These are phyloP conservation scores for Termitomyces sp. DNA, from an alignment of 768 basidiomycete genomes.

Conservation along the genomic window DNA sequence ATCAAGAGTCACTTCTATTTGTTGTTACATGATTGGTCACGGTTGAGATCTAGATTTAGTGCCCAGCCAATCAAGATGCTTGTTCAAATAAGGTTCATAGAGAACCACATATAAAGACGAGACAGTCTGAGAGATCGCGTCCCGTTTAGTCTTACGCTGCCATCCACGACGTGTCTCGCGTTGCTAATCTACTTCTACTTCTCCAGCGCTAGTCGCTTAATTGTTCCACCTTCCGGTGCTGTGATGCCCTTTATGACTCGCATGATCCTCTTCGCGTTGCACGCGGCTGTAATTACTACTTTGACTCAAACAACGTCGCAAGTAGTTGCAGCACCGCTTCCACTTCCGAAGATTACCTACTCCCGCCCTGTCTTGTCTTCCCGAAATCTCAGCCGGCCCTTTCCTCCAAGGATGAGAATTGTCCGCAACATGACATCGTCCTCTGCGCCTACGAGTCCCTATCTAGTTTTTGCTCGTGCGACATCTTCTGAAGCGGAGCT, in stretches of 20 bases:
- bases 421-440: conserved; percentile 3
- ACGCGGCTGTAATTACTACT: conserved; percentile 32
- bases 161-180: conserved; percentile 5
- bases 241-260: conserved; percentile 29
- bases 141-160: conserved; percentile 7
- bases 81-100: conserved; percentile 14
- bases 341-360: conserved; percentile 20
- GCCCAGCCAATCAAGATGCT: conserved; percentile 15
- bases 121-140: background rate
- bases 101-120: conserved; percentile 9
- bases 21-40: background rate
- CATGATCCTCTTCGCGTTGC: conserved; percentile 32
- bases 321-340: conserved; percentile 32
- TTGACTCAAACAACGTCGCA: conserved; percentile 18
- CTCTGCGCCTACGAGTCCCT: background rate
- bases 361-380: conserved; percentile 14
- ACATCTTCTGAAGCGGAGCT: background rate
- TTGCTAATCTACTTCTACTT: conserved; percentile 4
- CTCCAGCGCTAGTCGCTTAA: conserved; percentile 24
- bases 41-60: background rate
- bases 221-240: conserved; percentile 8
- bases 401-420: conserved; percentile 9
- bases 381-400: background rate
- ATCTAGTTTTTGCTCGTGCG: background rate
- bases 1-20: background rate